Evolutionary conservation across 2,329 filamentous ascomycete genomes (phyloP).

Genomic region (Nemania sp.): DNA sequence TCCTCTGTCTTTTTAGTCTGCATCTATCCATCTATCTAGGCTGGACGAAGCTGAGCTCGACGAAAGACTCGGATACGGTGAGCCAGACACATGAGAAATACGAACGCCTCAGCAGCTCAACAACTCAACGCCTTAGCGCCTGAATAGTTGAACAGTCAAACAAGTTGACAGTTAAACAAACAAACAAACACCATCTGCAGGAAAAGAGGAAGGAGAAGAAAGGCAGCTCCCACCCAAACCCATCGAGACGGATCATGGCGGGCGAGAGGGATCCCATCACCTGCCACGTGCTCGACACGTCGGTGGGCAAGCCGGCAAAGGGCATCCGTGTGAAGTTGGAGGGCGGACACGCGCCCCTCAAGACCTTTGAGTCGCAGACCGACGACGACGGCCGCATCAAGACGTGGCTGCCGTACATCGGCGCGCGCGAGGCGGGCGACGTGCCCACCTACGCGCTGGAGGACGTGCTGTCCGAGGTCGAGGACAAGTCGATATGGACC

Average conservation of each 20-base stretch:
- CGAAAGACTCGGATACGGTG: neutral
- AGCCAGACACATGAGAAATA: neutral
- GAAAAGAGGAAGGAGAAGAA: no score
- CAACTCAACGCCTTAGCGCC: no score
- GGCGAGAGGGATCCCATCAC: slow-evolving; percentile 69
- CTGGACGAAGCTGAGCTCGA: neutral
- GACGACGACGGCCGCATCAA: slow-evolving; percentile 77
- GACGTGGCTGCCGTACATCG: slow-evolving; percentile 66
- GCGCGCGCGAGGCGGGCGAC: slow-evolving; percentile 55
- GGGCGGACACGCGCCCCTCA: slow-evolving; percentile 44
- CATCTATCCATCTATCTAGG: neutral
- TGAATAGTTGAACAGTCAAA: no score
- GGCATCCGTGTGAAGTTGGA: slow-evolving; percentile 70
- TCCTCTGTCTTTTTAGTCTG: neutral
- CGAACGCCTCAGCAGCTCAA: no score
- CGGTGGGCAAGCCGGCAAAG: slow-evolving; percentile 69
- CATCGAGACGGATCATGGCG: slow-evolving; percentile 32
- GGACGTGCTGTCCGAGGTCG: slow-evolving; percentile 55
- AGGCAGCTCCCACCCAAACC: no score
- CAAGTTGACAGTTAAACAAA: no score
- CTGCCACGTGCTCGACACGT: slow-evolving; percentile 85
- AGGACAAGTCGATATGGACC: slow-evolving; percentile 62
- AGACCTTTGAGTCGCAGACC: slow-evolving; percentile 68
- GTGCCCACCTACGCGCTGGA: slow-evolving; percentile 62
- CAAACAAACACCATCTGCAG: no score